A percentile compares a stretch with the other conserved stretches of the same genome.
Conservation (phyloP, 1,284 basidiomycete species). For the Inonotus obliquus region DNA sequence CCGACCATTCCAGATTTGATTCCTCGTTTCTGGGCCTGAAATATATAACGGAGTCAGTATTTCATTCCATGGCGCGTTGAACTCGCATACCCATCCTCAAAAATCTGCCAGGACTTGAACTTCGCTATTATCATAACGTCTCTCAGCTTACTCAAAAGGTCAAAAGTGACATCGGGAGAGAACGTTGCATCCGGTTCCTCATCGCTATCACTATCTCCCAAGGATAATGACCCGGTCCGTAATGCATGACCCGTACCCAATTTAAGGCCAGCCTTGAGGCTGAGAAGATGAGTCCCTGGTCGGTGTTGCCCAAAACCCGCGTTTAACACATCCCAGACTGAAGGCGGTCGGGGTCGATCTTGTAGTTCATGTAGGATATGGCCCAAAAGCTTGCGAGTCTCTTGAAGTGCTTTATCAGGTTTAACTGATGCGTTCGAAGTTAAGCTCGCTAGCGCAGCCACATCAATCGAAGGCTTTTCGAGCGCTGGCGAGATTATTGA, state of each 20-base stretch:
- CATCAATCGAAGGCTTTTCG: slow-evolving; percentile 3
- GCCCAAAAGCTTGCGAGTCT: slow-evolving; percentile 54
- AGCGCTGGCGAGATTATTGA: slow-evolving; percentile 5
- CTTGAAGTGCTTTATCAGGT: slow-evolving; percentile 41
- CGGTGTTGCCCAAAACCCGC: slow-evolving; percentile 9
- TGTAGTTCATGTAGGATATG: slow-evolving; percentile 56
- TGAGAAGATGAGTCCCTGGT: slow-evolving; percentile 12
- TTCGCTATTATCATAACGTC: slow-evolving; percentile 54
- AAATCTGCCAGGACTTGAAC: slow-evolving; percentile 54
- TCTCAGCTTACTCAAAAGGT: slow-evolving; percentile 56
- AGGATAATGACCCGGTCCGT: slow-evolving; percentile 1
- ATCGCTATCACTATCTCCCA: slow-evolving; percentile 41
- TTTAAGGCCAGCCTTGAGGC: slow-evolving; percentile 25
- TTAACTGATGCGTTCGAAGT: slow-evolving; percentile 4
- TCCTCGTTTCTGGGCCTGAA: slow-evolving; percentile 16
- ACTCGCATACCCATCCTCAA: slow-evolving; percentile 38
- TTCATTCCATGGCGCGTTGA: neutral
- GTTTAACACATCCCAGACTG: slow-evolving; percentile 40
- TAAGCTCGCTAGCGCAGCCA: neutral
- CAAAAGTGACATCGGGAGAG: slow-evolving; percentile 56
- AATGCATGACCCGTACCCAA: slow-evolving; percentile 10
- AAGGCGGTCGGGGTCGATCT: slow-evolving; percentile 46
- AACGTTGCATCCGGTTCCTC: slow-evolving; percentile 39
- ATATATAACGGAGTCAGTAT: slow-evolving; percentile 18
- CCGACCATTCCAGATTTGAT: slow-evolving; percentile 5